Conservation (phyloP, 2,329 filamentous ascomycete genomes). For the Cladophialophora psammophila region DNA sequence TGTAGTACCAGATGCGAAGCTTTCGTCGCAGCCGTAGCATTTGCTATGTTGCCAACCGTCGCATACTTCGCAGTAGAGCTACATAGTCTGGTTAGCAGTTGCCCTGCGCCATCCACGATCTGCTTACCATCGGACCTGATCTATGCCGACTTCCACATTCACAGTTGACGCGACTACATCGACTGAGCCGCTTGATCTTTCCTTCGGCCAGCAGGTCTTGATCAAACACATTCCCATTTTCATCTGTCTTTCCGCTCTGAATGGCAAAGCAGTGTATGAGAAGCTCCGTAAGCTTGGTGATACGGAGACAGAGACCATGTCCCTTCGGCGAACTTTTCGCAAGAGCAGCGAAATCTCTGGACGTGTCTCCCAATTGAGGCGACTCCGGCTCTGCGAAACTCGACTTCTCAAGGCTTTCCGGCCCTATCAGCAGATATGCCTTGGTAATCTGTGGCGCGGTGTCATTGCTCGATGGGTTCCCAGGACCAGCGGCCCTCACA, state of each 20-base stretch:
- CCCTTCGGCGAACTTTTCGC: not conserved
- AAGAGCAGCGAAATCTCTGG: not conserved
- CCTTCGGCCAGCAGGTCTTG: conserved; percentile 18
- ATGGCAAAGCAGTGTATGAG: conserved; percentile 29
- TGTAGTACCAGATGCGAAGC: not conserved
- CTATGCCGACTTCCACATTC: conserved; percentile 27
- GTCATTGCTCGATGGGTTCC: not conserved
- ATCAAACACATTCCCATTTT: conserved; percentile 22
- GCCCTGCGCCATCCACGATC: not conserved
- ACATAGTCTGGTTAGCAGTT: conserved; percentile 7
- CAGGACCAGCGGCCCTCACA: conserved; percentile 1
- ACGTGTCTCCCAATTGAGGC: not conserved
- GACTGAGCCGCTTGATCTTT: conserved; percentile 18
- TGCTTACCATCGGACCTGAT: conserved; percentile 24
- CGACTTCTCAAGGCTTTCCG: not conserved
- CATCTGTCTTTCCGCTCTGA: conserved; percentile 15
- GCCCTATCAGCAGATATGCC: not conserved
- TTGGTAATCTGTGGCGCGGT: not conserved
- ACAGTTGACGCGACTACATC: conserved; percentile 24
- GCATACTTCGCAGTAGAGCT: conserved; percentile 32
- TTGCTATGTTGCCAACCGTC: conserved; percentile 29
- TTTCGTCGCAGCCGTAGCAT: conserved; percentile 30
- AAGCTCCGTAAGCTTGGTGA: conserved; percentile 28
- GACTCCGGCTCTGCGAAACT: not conserved
- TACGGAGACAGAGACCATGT: not conserved